These are phyloP conservation scores for Rhodotorula sp. DNA, from an alignment of 1,284 basidiomycete genomes.

Conservation along the genomic window DNA sequence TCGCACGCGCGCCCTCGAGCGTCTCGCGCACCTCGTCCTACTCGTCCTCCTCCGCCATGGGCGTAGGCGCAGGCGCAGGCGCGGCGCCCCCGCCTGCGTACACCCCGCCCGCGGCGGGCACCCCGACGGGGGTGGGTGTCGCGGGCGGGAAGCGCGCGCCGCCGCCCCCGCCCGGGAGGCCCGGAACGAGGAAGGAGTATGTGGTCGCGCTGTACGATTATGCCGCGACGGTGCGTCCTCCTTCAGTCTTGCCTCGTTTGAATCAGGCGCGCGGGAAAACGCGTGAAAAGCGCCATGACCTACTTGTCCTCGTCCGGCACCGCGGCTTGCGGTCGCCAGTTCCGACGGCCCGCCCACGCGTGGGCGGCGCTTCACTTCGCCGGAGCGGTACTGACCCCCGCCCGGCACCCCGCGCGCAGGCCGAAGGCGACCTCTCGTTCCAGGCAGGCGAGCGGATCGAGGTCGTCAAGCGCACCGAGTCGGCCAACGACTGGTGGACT, in stretches of 20 bases:
- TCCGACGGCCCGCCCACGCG: too few relatives aligned
- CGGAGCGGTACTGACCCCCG: constrained; percentile 10
- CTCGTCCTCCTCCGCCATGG: not conserved
- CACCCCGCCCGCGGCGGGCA: constrained; percentile 47
- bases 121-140: constrained; percentile 51
- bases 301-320: not conserved
- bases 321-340: too few relatives aligned
- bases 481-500: constrained; percentile 97
- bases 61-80: constrained; percentile 44
- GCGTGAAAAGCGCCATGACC: too few relatives aligned
- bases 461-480: constrained; percentile 79
- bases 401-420: constrained; percentile 56
- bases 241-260: too few relatives aligned
- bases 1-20: constrained; percentile 21
- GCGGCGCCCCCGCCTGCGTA: constrained; percentile 50
- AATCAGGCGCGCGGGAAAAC: too few relatives aligned
- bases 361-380: too few relatives aligned
- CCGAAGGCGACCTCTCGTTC: constrained; percentile 92
- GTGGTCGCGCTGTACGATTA: constrained; percentile 97
- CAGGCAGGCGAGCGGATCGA: constrained; percentile 90
- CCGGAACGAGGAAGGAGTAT: constrained; percentile 60
- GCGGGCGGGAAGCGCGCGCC: constrained; percentile 77
- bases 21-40: constrained; percentile 55
- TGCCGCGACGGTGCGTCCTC: constrained; percentile 60
- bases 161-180: constrained; percentile 75